phyloP scores from a whole-genome alignment of 2,329 filamentous ascomycete genomes.

The Coleophoma crateriformis region DNA sequence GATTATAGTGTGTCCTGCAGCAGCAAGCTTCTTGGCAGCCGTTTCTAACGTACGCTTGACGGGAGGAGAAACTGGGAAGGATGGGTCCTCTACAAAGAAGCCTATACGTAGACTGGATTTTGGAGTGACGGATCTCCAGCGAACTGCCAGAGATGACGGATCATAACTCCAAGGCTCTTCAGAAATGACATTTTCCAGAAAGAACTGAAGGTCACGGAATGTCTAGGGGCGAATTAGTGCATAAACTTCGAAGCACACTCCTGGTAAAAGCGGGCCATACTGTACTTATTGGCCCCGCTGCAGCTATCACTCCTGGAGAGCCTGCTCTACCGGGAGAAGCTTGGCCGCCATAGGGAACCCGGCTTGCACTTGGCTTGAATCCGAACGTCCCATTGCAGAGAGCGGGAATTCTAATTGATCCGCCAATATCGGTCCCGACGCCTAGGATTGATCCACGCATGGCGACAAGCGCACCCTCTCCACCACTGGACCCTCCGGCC shows the following conservation, averaged over 20 bases:
- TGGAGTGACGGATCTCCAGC: conserved; percentile 34
- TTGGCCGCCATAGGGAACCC: conserved; percentile 12
- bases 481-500: conserved; percentile 72
- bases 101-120: conserved; percentile 37
- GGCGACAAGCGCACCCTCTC: conserved; percentile 15
- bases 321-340: conserved; percentile 1
- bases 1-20: conserved; percentile 39
- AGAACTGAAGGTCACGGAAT: conserved; percentile 32
- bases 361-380: conserved; percentile 17
- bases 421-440: conserved; percentile 18
- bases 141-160: conserved; percentile 31
- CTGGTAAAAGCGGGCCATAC: too few species aligned
- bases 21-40: conserved; percentile 31
- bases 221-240: conserved; percentile 7
- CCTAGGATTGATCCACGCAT: conserved; percentile 10
- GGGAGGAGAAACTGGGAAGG: conserved; percentile 44
- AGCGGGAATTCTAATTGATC: conserved; percentile 23
- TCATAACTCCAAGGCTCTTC: conserved; percentile 40
- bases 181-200: conserved; percentile 34
- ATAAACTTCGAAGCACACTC: too few species aligned
- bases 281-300: conserved; percentile 36
- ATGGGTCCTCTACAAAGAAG: conserved; percentile 38
- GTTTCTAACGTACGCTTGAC: conserved; percentile 37
- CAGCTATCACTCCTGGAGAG: conserved; percentile 27
- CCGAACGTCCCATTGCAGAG: conserved; percentile 42